A percentile compares a stretch with the other conserved stretches of the same genome.
Conservation (phyloP, 768 basidiomycete genomes). For the Dentipellis sp. region DNA sequence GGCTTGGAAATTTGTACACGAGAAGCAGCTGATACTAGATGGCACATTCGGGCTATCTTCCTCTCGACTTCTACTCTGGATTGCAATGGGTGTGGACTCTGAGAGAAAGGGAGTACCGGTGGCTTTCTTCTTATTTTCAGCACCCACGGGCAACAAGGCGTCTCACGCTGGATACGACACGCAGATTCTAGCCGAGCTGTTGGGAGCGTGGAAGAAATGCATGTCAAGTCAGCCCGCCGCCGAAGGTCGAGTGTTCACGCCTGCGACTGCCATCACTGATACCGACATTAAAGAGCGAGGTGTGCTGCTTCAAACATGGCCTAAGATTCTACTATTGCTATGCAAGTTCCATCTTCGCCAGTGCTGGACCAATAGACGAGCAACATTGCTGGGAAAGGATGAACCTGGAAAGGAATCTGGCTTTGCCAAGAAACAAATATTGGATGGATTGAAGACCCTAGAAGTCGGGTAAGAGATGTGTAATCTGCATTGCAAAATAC, state of each 20-base stretch:
- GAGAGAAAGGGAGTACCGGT: slow-evolving; percentile 20
- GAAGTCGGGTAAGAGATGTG: no score
- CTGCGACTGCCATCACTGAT: slow-evolving; percentile 20
- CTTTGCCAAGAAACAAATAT: no score
- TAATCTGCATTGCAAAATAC: no score
- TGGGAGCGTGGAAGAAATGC: slow-evolving; percentile 2
- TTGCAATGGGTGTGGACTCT: slow-evolving; percentile 25
- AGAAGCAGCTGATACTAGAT: slow-evolving; percentile 12
- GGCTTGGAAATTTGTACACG: slow-evolving; percentile 16
- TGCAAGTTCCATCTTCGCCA: slow-evolving; percentile 28
- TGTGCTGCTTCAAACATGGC: slow-evolving; percentile 21
- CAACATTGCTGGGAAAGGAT: background rate
- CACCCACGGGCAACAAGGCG: slow-evolving; percentile 16
- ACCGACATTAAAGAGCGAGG: slow-evolving; percentile 24
- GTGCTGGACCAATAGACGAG: slow-evolving; percentile 23
- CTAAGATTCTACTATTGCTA: slow-evolving; percentile 21
- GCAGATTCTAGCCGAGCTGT: slow-evolving; percentile 8
- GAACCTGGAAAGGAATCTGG: no score
- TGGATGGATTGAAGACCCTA: no score
- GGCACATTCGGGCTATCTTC: slow-evolving; percentile 15
- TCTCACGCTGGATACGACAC: slow-evolving; percentile 21
- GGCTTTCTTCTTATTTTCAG: slow-evolving; percentile 22
- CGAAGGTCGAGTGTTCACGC: slow-evolving; percentile 18
- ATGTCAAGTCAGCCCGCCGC: background rate
- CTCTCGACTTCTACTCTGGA: slow-evolving; percentile 18